phyloP scores from a whole-genome alignment of 148 eudicot species.

The Agrostemma githago region DNA sequence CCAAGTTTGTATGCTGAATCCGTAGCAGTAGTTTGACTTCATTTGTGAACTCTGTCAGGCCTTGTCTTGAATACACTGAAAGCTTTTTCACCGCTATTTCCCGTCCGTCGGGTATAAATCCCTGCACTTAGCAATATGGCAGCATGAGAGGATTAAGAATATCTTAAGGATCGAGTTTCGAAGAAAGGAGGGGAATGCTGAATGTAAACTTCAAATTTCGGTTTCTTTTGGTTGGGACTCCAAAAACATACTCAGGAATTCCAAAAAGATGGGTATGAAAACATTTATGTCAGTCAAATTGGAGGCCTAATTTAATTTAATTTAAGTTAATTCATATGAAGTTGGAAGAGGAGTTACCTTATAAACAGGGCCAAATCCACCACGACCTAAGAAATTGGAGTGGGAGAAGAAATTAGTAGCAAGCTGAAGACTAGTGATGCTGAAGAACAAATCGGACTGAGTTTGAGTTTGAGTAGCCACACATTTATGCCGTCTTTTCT shows the following conservation, averaged over 20 bases:
- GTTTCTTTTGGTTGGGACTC: too few relatives aligned
- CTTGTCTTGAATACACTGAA: constrained; percentile 59
- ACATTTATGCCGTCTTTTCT: neutral
- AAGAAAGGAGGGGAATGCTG: neutral
- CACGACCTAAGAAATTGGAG: constrained; percentile 45
- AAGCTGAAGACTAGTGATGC: constrained; percentile 35
- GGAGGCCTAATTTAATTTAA: too few relatives aligned
- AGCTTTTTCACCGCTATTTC: constrained; percentile 80
- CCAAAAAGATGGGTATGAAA: too few relatives aligned
- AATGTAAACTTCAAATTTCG: neutral
- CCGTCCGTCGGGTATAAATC: constrained; percentile 75
- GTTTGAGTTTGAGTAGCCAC: constrained; percentile 18
- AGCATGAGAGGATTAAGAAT: neutral
- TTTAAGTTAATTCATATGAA: too few relatives aligned
- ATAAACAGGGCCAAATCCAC: constrained; percentile 66
- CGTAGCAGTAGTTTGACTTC: constrained; percentile 68
- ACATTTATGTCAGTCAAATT: too few relatives aligned
- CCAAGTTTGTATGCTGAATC: constrained; percentile 73
- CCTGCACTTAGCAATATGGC: constrained; percentile 33
- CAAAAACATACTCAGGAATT: too few relatives aligned
- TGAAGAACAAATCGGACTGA: constrained; percentile 33
- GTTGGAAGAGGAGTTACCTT: constrained; percentile 29
- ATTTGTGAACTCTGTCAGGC: constrained; percentile 57
- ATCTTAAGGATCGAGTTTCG: neutral
- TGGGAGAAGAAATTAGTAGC: constrained; percentile 60